Percentiles rank a stretch among this genome's conserved stretches.
These are phyloP conservation scores for Phascolomyces articulosus DNA, from an alignment of 371 early-diverging fungal genomes.

Conservation along the genomic window DNA sequence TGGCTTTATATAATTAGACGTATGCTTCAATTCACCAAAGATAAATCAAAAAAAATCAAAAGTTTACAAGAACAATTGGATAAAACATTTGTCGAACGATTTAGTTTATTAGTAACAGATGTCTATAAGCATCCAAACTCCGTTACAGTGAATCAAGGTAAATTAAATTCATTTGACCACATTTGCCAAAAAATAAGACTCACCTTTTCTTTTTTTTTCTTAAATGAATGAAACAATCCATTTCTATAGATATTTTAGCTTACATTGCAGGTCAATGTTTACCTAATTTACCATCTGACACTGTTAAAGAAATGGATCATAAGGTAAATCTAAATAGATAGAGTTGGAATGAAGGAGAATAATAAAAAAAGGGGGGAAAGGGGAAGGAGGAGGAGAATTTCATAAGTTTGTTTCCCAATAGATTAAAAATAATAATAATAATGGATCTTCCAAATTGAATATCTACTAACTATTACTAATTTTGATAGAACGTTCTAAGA, in stretches of 20 bases:
- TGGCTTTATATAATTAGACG: constrained; percentile 22
- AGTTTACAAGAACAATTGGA: constrained; percentile 23
- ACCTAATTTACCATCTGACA: constrained; percentile 21
- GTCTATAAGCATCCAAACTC: constrained; percentile 11
- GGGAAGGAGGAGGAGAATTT: no score
- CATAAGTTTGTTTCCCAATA: no score
- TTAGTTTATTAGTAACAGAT: constrained; percentile 18
- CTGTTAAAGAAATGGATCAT: constrained; percentile 11
- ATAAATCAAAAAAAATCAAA: constrained; percentile 33
- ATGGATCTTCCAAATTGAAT: neutral
- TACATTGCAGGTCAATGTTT: constrained; percentile 44
- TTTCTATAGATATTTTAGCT: constrained; percentile 11
- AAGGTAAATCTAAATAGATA: constrained; percentile 12
- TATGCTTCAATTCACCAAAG: constrained; percentile 40
- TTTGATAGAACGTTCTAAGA: constrained; percentile 13
- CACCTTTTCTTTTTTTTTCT: neutral
- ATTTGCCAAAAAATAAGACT: no score
- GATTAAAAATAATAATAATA: no score
- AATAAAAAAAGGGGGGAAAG: no score
- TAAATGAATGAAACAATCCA: neutral
- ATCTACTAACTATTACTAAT: neutral
- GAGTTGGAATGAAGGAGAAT: no score
- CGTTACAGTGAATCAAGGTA: constrained; percentile 29
- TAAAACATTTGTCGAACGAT: constrained; percentile 15
- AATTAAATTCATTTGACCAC: neutral